Percentiles rank a stretch among this genome's conserved stretches.
Conservation (phyloP, 495 filamentous ascomycete species). For the Tetracladium setigerum region DNA sequence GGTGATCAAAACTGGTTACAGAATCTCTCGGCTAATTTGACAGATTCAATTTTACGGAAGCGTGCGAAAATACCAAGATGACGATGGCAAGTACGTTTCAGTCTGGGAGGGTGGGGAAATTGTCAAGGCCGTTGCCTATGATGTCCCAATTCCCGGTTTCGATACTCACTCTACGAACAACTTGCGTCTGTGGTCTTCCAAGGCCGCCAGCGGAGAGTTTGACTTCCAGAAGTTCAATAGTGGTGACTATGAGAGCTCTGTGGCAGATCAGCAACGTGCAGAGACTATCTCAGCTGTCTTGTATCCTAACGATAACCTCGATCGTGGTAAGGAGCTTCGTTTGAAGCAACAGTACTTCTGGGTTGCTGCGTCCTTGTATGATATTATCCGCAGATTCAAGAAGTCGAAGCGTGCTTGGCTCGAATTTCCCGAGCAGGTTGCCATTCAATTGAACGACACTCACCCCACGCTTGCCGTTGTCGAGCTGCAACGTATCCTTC, state of each 20-base stretch:
- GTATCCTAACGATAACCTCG: slow-evolving; percentile 96
- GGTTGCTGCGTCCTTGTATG: slow-evolving; percentile 92
- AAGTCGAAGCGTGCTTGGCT: slow-evolving; percentile 88
- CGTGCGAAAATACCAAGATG: slow-evolving; percentile 64
- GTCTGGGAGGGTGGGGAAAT: slow-evolving; percentile 90
- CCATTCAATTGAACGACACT: slow-evolving; percentile 97
- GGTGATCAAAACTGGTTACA: not conserved
- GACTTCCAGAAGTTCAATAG: slow-evolving; percentile 99
- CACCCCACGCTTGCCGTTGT: slow-evolving; percentile 95
- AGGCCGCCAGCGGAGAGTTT: slow-evolving; percentile 93
- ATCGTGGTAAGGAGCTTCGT: slow-evolving; percentile 92
- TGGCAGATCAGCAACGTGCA: slow-evolving; percentile 88
- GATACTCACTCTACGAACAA: slow-evolving; percentile 91
- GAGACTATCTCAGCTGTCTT: slow-evolving; percentile 97
- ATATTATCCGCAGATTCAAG: slow-evolving; percentile 96
- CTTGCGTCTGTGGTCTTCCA: slow-evolving; percentile 91
- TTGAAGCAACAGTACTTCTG: slow-evolving; percentile 99
- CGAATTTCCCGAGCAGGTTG: slow-evolving; percentile 89
- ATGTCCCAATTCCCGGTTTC: slow-evolving; percentile 91
- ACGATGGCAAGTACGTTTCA: slow-evolving; percentile 61
- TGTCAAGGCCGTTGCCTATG: slow-evolving; percentile 89
- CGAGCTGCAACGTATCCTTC: slow-evolving; percentile 84
- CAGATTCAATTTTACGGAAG: slow-evolving; percentile 88
- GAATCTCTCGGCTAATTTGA: slow-evolving; percentile 3
- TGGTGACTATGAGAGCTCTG: slow-evolving; percentile 94